Evolutionary conservation across 2,329 filamentous ascomycete genomes (phyloP).

Genomic region (Fusarium avenaceum): DNA sequence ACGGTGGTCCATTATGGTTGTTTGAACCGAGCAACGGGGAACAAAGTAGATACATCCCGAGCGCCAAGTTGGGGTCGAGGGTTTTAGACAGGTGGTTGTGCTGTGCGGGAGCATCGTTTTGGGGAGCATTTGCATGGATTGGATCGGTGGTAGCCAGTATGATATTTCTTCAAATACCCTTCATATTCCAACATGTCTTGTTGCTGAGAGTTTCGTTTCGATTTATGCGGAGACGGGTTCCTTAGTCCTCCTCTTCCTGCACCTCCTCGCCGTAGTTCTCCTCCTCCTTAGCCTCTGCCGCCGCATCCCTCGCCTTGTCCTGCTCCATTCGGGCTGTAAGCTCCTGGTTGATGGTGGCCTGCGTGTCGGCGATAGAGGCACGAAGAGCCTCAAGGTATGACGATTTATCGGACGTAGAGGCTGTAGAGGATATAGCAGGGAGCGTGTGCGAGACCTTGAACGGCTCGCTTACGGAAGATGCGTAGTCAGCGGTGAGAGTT

Average conservation of each 20-base stretch:
- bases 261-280: slow-evolving; percentile 90
- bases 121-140: slow-evolving; percentile 43
- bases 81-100: slow-evolving; percentile 48
- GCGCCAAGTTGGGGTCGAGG: slow-evolving; percentile 56
- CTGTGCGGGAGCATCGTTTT: slow-evolving; percentile 31
- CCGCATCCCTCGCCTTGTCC: slow-evolving; percentile 69
- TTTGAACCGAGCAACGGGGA: slow-evolving; percentile 64
- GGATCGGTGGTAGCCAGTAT: slow-evolving; percentile 44
- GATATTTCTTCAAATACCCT: slow-evolving; percentile 44
- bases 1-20: slow-evolving; percentile 87
- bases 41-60: slow-evolving; percentile 52
- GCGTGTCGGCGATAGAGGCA: slow-evolving; percentile 68
- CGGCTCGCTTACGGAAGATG: slow-evolving; percentile 62
- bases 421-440: slow-evolving; percentile 52
- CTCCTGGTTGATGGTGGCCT: slow-evolving; percentile 76
- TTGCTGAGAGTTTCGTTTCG: slow-evolving; percentile 6
- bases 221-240: not conserved
- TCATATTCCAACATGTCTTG: slow-evolving; percentile 38
- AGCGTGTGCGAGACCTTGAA: slow-evolving; percentile 61
- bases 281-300: slow-evolving; percentile 73
- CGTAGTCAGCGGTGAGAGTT: slow-evolving; percentile 63
- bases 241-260: slow-evolving; percentile 70
- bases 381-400: slow-evolving; percentile 72
- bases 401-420: slow-evolving; percentile 64
- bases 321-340: slow-evolving; percentile 81